Conservation (phyloP, 2,329 filamentous ascomycete species). For the Rhynchosporium graminicola region DNA sequence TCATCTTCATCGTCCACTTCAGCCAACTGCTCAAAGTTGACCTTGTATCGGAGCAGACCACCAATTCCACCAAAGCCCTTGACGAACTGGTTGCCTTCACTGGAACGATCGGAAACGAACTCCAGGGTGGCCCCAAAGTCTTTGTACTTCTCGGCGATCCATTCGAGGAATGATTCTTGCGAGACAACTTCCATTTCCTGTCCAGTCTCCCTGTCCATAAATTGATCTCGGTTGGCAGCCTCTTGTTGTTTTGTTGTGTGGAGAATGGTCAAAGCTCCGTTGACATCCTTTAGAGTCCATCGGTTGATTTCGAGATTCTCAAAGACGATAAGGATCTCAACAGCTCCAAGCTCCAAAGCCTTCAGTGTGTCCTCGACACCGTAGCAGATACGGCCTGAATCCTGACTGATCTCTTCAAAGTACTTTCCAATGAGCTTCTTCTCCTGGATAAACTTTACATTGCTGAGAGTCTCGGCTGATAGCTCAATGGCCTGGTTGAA, state of each 20-base stretch:
- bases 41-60: constrained; percentile 96
- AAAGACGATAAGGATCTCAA: constrained; percentile 92
- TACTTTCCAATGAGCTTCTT: constrained; percentile 99
- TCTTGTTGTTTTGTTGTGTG: constrained; percentile 91
- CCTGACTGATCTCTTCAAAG: constrained; percentile 98
- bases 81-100: constrained; percentile 99
- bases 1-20: constrained; percentile 90
- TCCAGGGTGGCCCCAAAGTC: constrained; percentile 95
- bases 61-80: constrained; percentile 99
- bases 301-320: constrained; percentile 96
- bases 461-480: constrained; percentile 90
- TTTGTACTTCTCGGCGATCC: constrained; percentile 98
- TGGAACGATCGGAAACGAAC: constrained; percentile 96
- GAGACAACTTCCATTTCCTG: constrained; percentile 95
- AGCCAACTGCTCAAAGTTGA: constrained; percentile 99
- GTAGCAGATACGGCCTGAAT: constrained; percentile 96
- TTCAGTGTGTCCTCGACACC: constrained; percentile 97
- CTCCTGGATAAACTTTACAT: constrained; percentile 99
- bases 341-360: constrained; percentile 91
- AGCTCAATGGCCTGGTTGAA: constrained; percentile 99
- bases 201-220: constrained; percentile 93
- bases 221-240: constrained; percentile 70
- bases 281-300: constrained; percentile 82
- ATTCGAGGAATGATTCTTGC: constrained; percentile 94
- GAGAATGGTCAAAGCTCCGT: constrained; percentile 70